Base-by-base conservation (phyloP, 179 eudicot species). In the Pouteria campechiana region DNA sequence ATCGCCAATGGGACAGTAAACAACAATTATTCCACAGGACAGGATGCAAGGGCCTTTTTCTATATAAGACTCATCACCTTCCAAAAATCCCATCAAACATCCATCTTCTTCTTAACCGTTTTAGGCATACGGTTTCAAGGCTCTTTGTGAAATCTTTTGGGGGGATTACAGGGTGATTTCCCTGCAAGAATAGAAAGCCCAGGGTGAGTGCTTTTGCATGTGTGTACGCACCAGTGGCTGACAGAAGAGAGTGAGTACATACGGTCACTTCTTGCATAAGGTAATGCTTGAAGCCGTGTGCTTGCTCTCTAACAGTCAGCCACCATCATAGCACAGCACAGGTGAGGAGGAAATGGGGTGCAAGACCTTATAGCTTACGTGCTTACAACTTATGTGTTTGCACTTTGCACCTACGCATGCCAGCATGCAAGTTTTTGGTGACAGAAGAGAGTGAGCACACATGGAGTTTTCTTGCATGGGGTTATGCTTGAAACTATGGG, bases 401-500 rank as follows among this genome's bases (percentile, higher is more conserved):
- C n/a, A n/a, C n/a, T n/a, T 13, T 34, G 17, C 17, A 34, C 5
- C 1, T 0, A 3, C 0, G 17, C 2, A 3, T 34, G 16, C 11
- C 16, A 3, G 3, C 17, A 5, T 14, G 13, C 7, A 34, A n/a
- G 17, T 34, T 34, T 34, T n/a, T 13, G 83, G 81, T 76, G 89
- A 80, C 89, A 80, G 83, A 80, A 80, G 83, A 80, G 89, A 80
- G 89, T 80, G 89, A 76, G 89, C 89, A 80, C 83, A 49, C 44
- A 73, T 76, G 73, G 89, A 64, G 37, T 48, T 72, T 73, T 80
- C 74, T 57, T 54, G 67, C 75, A 76, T 61, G 44, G 36, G 12
- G n/a, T 22, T n/a, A 65, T 76, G 83, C 72, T 73, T 54, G 81
- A 73, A 76, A 70, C 83, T 70, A 61, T 80, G 55, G 23, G 89